Evolutionary conservation across 2,329 filamentous ascomycete species (phyloP), one percentile per base, ranked within the genome.

Genomic region (Colletotrichum sp.): DNA sequence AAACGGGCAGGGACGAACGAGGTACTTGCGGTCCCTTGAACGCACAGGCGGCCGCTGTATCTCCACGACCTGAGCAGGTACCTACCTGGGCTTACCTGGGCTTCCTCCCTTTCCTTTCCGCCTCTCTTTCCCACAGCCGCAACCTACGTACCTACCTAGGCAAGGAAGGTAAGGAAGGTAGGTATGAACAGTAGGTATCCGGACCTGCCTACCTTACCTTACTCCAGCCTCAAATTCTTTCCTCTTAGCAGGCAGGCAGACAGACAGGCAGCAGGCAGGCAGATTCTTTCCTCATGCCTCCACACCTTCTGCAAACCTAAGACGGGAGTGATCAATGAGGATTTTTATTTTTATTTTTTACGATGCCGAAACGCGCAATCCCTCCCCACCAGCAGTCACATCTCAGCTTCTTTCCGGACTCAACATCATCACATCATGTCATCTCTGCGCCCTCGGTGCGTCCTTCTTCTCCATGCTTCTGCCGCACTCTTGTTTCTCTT

Each of bases 41-140:
- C 69, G 68, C 63, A 74, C 68, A 54, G 69, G 72, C 72, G 72
- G 68, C 72, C 72, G 72, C 72, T 71, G 62, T 74, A 67, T 62
- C 43, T 67, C 47, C 34, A 71, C 34, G 51, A 24, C 43, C 27
- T 24, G 21, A 12, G 21, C 34, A 63, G n/a, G 72, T 74, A 72
- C 62, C 63, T 57, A 16, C 47, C 21, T 21, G 8, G 5, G 11
- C n/a, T 24, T n/a, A 11, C 21, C 51, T 21, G 12, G 24, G 15
- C 31, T 36, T 47, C n/a, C 38, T 13, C 21, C 16, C 43, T 16
- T 38, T 38, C 5, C 36, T 12, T 51, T 24, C 43, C 43, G n/a
- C 43, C 13, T 21, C 61, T 31, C 34, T 16, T 63, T 18, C 34
- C 43, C 21, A 51, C 43, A 51, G 43, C 43, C 43, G 43, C 43